Percentiles rank a stretch among this genome's conserved stretches.
These are phyloP conservation scores for Paramarasmius palmivorus DNA, from an alignment of 1,284 basidiomycete genomes.

Conservation along the genomic window DNA sequence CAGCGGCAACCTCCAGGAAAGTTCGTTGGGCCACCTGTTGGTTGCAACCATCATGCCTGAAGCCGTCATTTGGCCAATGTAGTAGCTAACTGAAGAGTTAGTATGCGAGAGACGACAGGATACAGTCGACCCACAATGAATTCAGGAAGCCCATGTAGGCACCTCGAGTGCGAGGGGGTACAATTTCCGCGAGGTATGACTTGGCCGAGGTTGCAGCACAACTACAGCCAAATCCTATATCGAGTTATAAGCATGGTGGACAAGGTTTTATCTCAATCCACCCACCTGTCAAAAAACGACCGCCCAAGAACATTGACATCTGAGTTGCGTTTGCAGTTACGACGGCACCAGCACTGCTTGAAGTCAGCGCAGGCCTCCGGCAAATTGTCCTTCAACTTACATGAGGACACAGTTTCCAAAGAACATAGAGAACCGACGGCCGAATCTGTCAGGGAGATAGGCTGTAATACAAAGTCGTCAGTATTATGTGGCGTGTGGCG, in stretches of 20 bases:
- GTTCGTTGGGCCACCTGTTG: conserved; percentile 39
- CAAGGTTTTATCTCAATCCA: too few species aligned
- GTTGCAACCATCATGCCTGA: conserved; percentile 55
- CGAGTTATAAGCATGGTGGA: too few species aligned
- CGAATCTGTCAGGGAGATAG: conserved; percentile 51
- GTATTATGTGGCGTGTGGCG: too few species aligned
- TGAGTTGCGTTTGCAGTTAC: conserved; percentile 47
- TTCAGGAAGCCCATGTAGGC: conserved; percentile 52
- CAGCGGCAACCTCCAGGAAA: conserved; percentile 52
- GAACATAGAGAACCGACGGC: conserved; percentile 55
- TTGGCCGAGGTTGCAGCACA: conserved; percentile 50
- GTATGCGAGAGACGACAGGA: too few species aligned
- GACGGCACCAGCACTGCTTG: conserved; percentile 42
- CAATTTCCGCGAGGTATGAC: conserved; percentile 53
- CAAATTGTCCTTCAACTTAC: conserved; percentile 28
- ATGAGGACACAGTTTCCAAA: conserved; percentile 46
- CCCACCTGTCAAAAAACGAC: conserved; percentile 50
- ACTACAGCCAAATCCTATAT: conserved; percentile 35
- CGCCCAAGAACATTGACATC: conserved; percentile 35
- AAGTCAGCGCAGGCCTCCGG: not conserved
- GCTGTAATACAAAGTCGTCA: conserved; percentile 30
- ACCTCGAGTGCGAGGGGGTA: conserved; percentile 49
- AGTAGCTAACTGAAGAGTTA: too few species aligned
- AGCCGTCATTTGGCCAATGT: conserved; percentile 51
- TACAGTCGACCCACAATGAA: conserved; percentile 36